Percentiles rank a stretch among this genome's conserved stretches.
Evolutionary conservation across 2,329 filamentous ascomycete genomes (phyloP).

Genomic region (Arthrobotrys pseudoclavata): DNA sequence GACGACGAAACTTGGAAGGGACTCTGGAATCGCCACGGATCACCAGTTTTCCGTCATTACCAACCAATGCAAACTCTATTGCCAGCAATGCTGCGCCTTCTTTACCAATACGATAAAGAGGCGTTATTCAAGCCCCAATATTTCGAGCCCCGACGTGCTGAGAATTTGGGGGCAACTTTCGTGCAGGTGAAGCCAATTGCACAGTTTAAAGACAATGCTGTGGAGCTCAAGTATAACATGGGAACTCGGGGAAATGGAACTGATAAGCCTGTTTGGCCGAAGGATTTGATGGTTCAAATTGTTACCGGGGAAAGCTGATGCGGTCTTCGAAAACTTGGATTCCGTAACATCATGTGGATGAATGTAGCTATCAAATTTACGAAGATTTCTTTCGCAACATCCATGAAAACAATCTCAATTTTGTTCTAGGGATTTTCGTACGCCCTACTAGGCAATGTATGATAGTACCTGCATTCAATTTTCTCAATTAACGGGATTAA

Average conservation of each 20-base stretch:
- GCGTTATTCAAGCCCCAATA: conserved; percentile 69
- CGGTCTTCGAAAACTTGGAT: too few relatives aligned
- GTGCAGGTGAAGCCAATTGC: conserved; percentile 68
- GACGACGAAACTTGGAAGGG: conserved; percentile 69
- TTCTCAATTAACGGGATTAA: too few relatives aligned
- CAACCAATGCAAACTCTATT: conserved; percentile 69
- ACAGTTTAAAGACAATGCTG: conserved; percentile 65
- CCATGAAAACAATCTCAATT: too few relatives aligned
- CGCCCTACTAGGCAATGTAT: too few relatives aligned
- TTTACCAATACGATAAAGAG: conserved; percentile 65
- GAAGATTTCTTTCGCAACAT: too few relatives aligned
- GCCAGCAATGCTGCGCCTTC: conserved; percentile 65
- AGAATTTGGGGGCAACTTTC: conserved; percentile 66
- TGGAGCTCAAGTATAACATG: conserved; percentile 69
- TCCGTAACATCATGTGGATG: too few relatives aligned
- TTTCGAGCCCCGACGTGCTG: conserved; percentile 68
- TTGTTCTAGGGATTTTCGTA: too few relatives aligned
- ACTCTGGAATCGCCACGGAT: conserved; percentile 68
- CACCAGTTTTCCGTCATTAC: conserved; percentile 69
- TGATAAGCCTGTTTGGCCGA: conserved; percentile 69
- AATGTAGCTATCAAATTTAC: too few relatives aligned
- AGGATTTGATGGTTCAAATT: conserved; percentile 67
- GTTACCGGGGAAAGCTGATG: conserved; percentile 61
- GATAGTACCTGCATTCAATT: too few relatives aligned
- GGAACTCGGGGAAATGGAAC: conserved; percentile 70